Percentiles rank a stretch among this genome's conserved stretches.
Conservation (phyloP, 2,329 filamentous ascomycete genomes). For the Aspergillus sp. region DNA sequence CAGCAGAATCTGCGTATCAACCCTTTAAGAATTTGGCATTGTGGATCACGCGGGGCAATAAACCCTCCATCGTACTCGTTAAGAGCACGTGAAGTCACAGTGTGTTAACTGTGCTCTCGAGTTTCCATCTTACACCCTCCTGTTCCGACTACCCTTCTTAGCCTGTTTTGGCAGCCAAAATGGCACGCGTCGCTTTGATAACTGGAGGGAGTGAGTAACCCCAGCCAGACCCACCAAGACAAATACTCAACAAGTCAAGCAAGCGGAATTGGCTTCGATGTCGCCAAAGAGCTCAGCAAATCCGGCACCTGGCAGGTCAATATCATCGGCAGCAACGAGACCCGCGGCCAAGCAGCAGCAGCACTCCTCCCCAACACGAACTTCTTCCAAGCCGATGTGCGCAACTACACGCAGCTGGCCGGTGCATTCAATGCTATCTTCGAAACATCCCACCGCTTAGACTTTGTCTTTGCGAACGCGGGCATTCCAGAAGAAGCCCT, state of each 20-base stretch:
- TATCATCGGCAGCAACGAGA: not conserved
- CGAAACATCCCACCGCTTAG: not conserved
- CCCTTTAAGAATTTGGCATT: too few species aligned
- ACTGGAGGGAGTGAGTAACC: not conserved
- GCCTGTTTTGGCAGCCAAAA: not conserved
- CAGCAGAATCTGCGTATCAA: too few species aligned
- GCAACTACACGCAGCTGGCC: not conserved
- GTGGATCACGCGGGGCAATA: too few species aligned
- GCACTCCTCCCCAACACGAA: not conserved
- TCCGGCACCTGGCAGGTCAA: not conserved
- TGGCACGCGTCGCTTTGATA: not conserved
- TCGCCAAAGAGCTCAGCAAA: not conserved
- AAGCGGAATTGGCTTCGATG: not conserved
- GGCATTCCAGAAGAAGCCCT: not conserved
- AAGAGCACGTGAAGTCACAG: not conserved
- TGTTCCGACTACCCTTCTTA: not conserved
- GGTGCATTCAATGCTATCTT: not conserved
- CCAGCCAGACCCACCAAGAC: not conserved
- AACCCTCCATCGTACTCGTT: too few species aligned
- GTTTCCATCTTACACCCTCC: not conserved
- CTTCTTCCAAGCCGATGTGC: not conserved
- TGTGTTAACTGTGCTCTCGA: not conserved
- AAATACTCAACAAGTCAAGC: not conserved
- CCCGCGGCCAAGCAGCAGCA: not conserved
- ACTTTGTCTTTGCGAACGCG: not conserved